phyloP scores from a whole-genome alignment of 1,284 basidiomycete species.

The Irpex rosettiformis region DNA sequence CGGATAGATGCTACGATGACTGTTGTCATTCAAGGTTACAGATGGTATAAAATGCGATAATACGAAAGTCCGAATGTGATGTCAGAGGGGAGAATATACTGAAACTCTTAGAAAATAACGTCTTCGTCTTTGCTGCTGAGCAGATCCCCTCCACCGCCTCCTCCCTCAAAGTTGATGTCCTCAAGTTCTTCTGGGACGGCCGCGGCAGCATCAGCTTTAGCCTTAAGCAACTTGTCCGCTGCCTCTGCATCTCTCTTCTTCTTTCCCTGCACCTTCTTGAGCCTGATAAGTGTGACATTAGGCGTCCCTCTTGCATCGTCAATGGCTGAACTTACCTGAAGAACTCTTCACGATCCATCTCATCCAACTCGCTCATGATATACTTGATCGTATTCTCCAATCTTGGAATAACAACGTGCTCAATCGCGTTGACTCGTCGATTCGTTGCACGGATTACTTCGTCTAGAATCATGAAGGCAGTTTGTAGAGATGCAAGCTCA shows the following conservation, averaged over 20 bases:
- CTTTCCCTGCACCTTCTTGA: slow-evolving; percentile 97
- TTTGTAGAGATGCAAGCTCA: slow-evolving; percentile 95
- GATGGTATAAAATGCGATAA: slow-evolving; percentile 23
- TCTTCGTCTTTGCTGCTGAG: slow-evolving; percentile 86
- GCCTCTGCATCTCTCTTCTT: slow-evolving; percentile 83
- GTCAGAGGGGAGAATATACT: not conserved
- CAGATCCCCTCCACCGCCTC: slow-evolving; percentile 46
- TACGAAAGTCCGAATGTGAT: slow-evolving; percentile 11
- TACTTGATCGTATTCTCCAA: slow-evolving; percentile 98
- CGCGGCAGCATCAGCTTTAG: slow-evolving; percentile 11
- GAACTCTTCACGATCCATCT: slow-evolving; percentile 98
- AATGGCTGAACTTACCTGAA: slow-evolving; percentile 63
- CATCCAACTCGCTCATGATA: slow-evolving; percentile 92
- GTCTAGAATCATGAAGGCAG: slow-evolving; percentile 97
- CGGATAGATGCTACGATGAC: slow-evolving; percentile 1
- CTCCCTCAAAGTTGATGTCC: slow-evolving; percentile 15
- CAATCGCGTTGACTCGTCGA: slow-evolving; percentile 97
- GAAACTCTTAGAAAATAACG: slow-evolving; percentile 73
- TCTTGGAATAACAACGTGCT: slow-evolving; percentile 95
- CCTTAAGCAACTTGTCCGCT: slow-evolving; percentile 36
- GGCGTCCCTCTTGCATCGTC: not conserved
- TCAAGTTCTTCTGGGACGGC: slow-evolving; percentile 17
- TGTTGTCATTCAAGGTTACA: slow-evolving; percentile 17
- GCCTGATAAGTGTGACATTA: slow-evolving; percentile 34
- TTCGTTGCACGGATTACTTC: slow-evolving; percentile 99